phyloP scores from a whole-genome alignment of 306 rosid species.

The Gastrolobium villosum region DNA sequence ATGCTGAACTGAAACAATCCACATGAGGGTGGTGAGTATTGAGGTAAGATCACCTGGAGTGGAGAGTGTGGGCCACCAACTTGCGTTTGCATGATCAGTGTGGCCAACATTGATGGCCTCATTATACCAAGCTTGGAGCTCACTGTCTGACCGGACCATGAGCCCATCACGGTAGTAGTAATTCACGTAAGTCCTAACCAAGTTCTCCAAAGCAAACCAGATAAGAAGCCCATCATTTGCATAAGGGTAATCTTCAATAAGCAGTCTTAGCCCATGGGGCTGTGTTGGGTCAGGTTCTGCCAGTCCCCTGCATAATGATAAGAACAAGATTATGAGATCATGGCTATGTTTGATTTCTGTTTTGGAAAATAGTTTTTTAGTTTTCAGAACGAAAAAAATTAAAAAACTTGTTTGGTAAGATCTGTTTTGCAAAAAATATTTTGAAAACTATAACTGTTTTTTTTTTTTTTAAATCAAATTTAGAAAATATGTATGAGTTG shows the following conservation, averaged over 20 bases:
- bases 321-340: neutral
- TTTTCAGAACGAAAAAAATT: no score
- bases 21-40: constrained; percentile 49
- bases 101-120: constrained; percentile 81
- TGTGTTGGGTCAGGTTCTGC: constrained; percentile 79
- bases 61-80: constrained; percentile 74
- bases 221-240: constrained; percentile 82
- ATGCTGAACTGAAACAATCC: constrained; percentile 50
- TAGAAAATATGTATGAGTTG: no score
- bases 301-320: constrained; percentile 60
- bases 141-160: constrained; percentile 50
- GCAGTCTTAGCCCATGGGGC: constrained; percentile 76
- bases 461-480: no score
- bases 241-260: constrained; percentile 82
- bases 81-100: constrained; percentile 64
- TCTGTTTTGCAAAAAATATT: no score
- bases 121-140: constrained; percentile 76
- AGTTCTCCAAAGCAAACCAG: constrained; percentile 75
- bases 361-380: no score
- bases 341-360: no score
- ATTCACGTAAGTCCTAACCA: constrained; percentile 71
- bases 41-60: constrained; percentile 42
- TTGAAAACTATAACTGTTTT: no score
- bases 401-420: no score
- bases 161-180: constrained; percentile 59